These are phyloP conservation scores for Aspergillus candidus DNA, from an alignment of 2,329 filamentous ascomycete genomes.

Conservation along the genomic window DNA sequence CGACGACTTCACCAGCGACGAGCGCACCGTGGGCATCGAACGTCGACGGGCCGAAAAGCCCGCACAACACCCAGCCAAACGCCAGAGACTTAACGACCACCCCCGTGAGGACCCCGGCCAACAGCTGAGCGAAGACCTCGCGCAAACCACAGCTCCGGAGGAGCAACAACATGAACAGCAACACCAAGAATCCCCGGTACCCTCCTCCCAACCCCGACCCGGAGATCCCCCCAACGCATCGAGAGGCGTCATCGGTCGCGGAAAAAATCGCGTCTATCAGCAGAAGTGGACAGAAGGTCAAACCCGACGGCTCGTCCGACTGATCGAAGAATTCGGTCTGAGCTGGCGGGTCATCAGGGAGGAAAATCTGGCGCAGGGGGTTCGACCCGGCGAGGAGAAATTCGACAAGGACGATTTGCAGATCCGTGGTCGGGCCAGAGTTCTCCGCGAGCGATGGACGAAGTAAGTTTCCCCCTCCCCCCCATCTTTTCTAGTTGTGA, in stretches of 20 bases:
- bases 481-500: not conserved
- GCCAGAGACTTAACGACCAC: slow-evolving; percentile 1
- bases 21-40: slow-evolving; percentile 26
- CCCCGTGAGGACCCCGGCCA: slow-evolving; percentile 1
- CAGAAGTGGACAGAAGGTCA: slow-evolving; percentile 37
- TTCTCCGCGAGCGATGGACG: too few species aligned
- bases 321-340: slow-evolving; percentile 44
- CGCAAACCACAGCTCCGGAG: not conserved
- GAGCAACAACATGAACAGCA: too few species aligned
- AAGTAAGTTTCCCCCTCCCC: not conserved
- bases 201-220: too few species aligned
- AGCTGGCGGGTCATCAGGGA: slow-evolving; percentile 45
- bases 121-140: slow-evolving; percentile 7
- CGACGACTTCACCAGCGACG: slow-evolving; percentile 41
- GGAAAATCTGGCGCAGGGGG: slow-evolving; percentile 24
- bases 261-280: too few species aligned
- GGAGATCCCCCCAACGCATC: too few species aligned
- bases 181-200: too few species aligned
- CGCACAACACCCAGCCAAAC: slow-evolving; percentile 5
- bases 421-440: slow-evolving; percentile 13
- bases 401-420: slow-evolving; percentile 43
- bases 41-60: slow-evolving; percentile 32
- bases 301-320: slow-evolving; percentile 40
- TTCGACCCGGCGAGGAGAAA: slow-evolving; percentile 22
- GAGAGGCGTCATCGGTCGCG: too few species aligned